phyloP scores from a whole-genome alignment of 139 green algal species.

The Picochlorum sp. region DNA sequence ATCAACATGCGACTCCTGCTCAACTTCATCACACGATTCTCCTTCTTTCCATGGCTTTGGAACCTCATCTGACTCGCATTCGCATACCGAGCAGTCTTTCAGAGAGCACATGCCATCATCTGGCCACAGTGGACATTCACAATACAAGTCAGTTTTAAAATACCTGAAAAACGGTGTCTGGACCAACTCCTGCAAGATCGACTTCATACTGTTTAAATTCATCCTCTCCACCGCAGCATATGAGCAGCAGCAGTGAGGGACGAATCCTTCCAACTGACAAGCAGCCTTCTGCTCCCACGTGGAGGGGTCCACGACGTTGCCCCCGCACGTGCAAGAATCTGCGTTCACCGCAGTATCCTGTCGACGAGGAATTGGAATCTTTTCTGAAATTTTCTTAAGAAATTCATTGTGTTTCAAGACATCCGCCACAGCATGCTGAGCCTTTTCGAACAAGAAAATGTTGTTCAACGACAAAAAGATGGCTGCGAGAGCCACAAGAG shows the following conservation, averaged over 20 bases:
- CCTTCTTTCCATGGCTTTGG: slow-evolving; percentile 58
- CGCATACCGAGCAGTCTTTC: slow-evolving; percentile 72
- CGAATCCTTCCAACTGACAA: slow-evolving; percentile 10
- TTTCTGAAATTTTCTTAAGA: no score
- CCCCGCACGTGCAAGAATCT: slow-evolving; percentile 1
- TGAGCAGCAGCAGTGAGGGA: slow-evolving; percentile 45
- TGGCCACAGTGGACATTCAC: slow-evolving; percentile 90
- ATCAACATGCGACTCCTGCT: slow-evolving; percentile 43
- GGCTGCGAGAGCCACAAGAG: not conserved
- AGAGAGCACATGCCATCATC: slow-evolving; percentile 90
- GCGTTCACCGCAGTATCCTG: no score
- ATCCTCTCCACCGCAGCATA: slow-evolving; percentile 63
- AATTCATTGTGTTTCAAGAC: no score
- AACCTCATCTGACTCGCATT: slow-evolving; percentile 75
- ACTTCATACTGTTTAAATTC: slow-evolving; percentile 50
- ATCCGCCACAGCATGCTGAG: not conserved
- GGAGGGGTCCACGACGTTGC: no score
- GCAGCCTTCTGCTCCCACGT: not conserved
- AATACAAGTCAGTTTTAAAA: slow-evolving; percentile 90
- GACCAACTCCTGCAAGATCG: slow-evolving; percentile 56
- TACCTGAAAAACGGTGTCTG: slow-evolving; percentile 81
- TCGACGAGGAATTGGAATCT: no score
- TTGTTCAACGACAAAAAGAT: slow-evolving; percentile 5
- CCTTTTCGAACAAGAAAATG: not conserved
- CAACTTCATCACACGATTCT: slow-evolving; percentile 26